A percentile compares a stretch with the other conserved stretches of the same genome.
These are phyloP conservation scores for Pleomassaria siparia DNA, from an alignment of 2,329 filamentous ascomycete genomes.

Conservation along the genomic window DNA sequence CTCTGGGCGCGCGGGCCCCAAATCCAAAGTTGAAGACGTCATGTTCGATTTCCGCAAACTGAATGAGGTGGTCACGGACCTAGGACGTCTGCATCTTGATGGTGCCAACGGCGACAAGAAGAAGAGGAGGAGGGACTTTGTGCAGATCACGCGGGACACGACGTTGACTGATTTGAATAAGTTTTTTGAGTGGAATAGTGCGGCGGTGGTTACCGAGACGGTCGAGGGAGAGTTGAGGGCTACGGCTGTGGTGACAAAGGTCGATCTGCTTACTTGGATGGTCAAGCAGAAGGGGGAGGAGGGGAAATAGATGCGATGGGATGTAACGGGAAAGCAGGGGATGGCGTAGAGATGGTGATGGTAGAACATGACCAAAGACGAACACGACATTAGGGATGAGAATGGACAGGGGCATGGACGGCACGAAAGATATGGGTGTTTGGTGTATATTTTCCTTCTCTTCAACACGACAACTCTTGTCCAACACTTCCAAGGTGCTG, in stretches of 20 bases:
- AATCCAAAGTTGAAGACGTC: slow-evolving; percentile 76
- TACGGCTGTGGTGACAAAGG: slow-evolving; percentile 91
- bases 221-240: slow-evolving; percentile 67
- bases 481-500: too few species aligned
- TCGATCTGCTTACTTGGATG: slow-evolving; percentile 91
- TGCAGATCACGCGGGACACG: slow-evolving; percentile 92
- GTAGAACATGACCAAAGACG: too few species aligned
- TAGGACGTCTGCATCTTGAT: slow-evolving; percentile 43
- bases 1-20: slow-evolving; percentile 72
- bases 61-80: slow-evolving; percentile 85
- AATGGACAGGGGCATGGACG: too few species aligned
- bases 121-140: slow-evolving; percentile 66
- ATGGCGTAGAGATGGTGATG: too few species aligned
- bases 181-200: slow-evolving; percentile 98
- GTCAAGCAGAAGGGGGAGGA: slow-evolving; percentile 59
- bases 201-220: slow-evolving; percentile 87
- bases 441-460: too few species aligned
- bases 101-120: slow-evolving; percentile 21
- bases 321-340: neutral
- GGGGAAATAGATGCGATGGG: neutral
- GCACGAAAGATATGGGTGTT: too few species aligned
- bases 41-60: slow-evolving; percentile 96
- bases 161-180: slow-evolving; percentile 79
- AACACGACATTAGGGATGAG: too few species aligned
- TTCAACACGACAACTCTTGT: too few species aligned